These are phyloP conservation scores for Pichia sp. DNA, from an alignment of 1,139 yeast genomes.

Conservation along the genomic window DNA sequence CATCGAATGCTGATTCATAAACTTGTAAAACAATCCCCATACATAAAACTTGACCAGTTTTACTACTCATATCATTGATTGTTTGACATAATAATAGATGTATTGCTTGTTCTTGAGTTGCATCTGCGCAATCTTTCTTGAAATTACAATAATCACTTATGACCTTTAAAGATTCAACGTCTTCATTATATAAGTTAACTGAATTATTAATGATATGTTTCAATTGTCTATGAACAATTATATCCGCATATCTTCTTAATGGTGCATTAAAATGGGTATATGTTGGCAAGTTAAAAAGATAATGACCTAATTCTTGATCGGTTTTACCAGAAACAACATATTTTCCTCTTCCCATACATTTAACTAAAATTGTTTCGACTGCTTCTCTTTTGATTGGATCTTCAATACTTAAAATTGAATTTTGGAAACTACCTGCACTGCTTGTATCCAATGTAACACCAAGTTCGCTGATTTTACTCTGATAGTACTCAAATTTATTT, in stretches of 20 bases:
- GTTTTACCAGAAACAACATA: constrained; percentile 85
- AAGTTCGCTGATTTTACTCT: constrained; percentile 58
- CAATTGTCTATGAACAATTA: constrained; percentile 87
- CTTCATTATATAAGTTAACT: constrained; percentile 38
- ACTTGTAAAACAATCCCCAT: constrained; percentile 89
- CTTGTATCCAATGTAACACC: constrained; percentile 71
- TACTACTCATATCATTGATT: constrained; percentile 68
- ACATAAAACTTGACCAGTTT: constrained; percentile 74
- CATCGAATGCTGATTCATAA: constrained; percentile 93
- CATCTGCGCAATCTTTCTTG: constrained; percentile 88
- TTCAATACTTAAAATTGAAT: constrained; percentile 58
- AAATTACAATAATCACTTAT: constrained; percentile 90
- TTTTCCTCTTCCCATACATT: constrained; percentile 79
- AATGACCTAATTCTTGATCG: constrained; percentile 77
- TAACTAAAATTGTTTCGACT: constrained; percentile 71
- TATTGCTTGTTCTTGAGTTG: constrained; percentile 92
- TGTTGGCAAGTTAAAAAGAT: constrained; percentile 72
- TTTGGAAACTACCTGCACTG: constrained; percentile 65
- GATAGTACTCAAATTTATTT: constrained; percentile 75
- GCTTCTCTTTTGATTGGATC: constrained; percentile 65
- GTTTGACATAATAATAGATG: constrained; percentile 82
- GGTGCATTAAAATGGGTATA: constrained; percentile 96
- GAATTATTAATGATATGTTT: constrained; percentile 51
- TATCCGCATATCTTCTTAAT: constrained; percentile 83
- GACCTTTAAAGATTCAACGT: constrained; percentile 67